A percentile compares a stretch with the other conserved stretches of the same genome.
Evolutionary conservation across 2,329 filamentous ascomycete species (phyloP).

Genomic region (Ilyonectria sp.): DNA sequence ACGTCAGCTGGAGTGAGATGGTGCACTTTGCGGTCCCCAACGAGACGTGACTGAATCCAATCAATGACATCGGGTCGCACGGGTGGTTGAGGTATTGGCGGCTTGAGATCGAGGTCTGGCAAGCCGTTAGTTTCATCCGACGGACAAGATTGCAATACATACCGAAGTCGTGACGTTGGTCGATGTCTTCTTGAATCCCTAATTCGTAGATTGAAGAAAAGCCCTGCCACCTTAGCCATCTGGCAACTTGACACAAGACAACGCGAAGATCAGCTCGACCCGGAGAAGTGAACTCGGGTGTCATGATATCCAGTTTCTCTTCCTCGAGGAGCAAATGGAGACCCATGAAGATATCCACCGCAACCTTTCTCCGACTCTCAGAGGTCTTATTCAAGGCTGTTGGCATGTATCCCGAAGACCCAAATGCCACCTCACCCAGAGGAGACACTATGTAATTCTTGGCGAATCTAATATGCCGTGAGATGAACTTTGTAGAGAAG

Average conservation of each 20-base stretch:
- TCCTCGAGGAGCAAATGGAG: slow-evolving; percentile 93
- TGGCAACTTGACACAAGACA: slow-evolving; percentile 83
- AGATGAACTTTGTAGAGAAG: slow-evolving; percentile 59
- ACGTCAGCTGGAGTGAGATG: slow-evolving; percentile 63
- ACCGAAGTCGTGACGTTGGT: slow-evolving; percentile 59
- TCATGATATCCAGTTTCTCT: slow-evolving; percentile 80
- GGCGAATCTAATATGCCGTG: slow-evolving; percentile 70
- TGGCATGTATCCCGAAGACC: slow-evolving; percentile 74
- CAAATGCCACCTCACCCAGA: slow-evolving; percentile 69
- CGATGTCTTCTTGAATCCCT: slow-evolving; percentile 66
- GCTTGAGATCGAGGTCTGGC: slow-evolving; percentile 52
- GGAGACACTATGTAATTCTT: slow-evolving; percentile 75
- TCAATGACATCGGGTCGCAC: slow-evolving; percentile 62
- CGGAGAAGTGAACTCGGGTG: slow-evolving; percentile 60
- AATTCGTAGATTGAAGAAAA: slow-evolving; percentile 67
- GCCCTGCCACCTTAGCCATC: slow-evolving; percentile 82
- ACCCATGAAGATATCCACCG: slow-evolving; percentile 79
- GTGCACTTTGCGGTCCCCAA: slow-evolving; percentile 52
- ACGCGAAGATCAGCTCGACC: slow-evolving; percentile 73
- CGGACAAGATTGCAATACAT: slow-evolving; percentile 26
- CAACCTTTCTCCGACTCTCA: slow-evolving; percentile 71
- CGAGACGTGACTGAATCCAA: slow-evolving; percentile 68
- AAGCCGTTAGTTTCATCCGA: slow-evolving; percentile 23
- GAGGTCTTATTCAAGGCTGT: slow-evolving; percentile 68
- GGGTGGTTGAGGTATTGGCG: slow-evolving; percentile 52